A percentile compares a stretch with the other conserved stretches of the same genome.
Conservation (phyloP, 768 basidiomycete species). For the Leccinum pellstonianum region DNA sequence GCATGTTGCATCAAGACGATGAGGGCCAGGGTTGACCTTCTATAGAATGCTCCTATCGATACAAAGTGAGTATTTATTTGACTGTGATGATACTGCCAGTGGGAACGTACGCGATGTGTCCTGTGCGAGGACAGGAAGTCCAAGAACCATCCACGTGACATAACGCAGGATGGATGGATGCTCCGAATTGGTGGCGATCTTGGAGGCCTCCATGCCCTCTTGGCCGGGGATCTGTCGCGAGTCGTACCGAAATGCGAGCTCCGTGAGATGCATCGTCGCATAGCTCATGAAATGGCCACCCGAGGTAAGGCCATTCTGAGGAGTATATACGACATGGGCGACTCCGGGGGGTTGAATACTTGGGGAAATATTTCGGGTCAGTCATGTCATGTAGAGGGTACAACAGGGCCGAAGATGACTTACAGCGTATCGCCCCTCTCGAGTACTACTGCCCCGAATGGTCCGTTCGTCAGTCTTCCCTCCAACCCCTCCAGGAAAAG, state of each 20-base stretch:
- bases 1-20: too few relatives aligned
- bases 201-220: neutral
- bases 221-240: neutral
- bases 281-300: neutral
- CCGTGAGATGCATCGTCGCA: neutral
- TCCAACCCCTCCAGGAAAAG: neutral
- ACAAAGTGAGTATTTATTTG: too few relatives aligned
- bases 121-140: neutral
- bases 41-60: too few relatives aligned
- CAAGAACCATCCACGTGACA: constrained; percentile 1
- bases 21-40: too few relatives aligned
- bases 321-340: neutral
- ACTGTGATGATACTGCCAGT: too few relatives aligned
- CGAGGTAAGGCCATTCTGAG: neutral
- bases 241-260: neutral
- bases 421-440: neutral
- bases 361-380: too few relatives aligned
- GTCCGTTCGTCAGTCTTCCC: accelerated
- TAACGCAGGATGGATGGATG: neutral
- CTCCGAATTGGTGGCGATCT: neutral
- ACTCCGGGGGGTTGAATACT: neutral
- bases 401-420: too few relatives aligned
- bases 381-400: too few relatives aligned
- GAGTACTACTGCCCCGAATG: neutral
- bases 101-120: neutral